Conservation (phyloP, 164 flowering plant species). For the Paratinospora sagittata region DNA sequence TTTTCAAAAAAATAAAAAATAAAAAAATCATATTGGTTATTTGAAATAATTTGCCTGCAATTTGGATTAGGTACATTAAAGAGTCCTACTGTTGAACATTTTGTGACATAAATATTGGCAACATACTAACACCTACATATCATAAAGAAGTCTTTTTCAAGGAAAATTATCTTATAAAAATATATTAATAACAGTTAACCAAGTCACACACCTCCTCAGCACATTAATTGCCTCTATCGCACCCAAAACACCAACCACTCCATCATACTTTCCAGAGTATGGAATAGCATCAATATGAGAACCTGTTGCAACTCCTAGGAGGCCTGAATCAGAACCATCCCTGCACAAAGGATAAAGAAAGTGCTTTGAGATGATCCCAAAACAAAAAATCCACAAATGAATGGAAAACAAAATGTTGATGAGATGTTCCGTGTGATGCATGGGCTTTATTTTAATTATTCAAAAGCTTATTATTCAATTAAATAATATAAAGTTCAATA, state of each 20-base stretch:
- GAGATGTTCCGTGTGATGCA: too few species aligned
- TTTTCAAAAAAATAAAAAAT: not conserved
- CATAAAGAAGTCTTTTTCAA: not conserved
- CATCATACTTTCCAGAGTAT: slow-evolving; percentile 96
- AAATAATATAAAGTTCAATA: too few species aligned
- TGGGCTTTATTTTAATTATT: too few species aligned
- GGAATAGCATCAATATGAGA: slow-evolving; percentile 99
- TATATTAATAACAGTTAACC: too few species aligned
- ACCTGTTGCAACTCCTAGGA: slow-evolving; percentile 80
- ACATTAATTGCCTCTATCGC: slow-evolving; percentile 92
- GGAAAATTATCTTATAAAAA: not conserved
- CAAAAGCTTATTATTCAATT: too few species aligned
- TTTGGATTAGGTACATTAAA: not conserved
- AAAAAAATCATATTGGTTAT: too few species aligned
- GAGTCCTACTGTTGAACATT: not conserved
- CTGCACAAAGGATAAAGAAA: slow-evolving; percentile 28
- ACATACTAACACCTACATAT: not conserved
- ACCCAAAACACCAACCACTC: slow-evolving; percentile 97
- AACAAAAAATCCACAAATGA: not conserved
- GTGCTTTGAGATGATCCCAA: not conserved
- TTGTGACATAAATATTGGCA: not conserved
- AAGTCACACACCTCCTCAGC: slow-evolving; percentile 53
- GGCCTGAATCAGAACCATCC: slow-evolving; percentile 69
- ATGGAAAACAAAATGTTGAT: not conserved
- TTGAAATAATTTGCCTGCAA: not conserved